These are phyloP conservation scores for Rhynchospora pubera DNA, from an alignment of 176 grass and related monocot species.

Conservation along the genomic window DNA sequence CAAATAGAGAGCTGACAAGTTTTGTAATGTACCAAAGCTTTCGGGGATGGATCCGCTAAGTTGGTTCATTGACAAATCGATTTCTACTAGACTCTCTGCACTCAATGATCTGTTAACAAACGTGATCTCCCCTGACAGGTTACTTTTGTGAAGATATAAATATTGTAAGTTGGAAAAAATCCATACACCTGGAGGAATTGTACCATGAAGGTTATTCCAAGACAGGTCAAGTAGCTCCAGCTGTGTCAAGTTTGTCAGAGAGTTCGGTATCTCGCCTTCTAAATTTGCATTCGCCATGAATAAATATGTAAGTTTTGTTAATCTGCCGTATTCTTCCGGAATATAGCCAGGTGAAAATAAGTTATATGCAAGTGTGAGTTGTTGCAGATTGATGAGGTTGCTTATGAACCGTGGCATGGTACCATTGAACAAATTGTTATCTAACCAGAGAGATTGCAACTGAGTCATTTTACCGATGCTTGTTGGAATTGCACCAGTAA, in stretches of 20 bases:
- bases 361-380: slow-evolving; percentile 21
- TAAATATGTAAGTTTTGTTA: slow-evolving; percentile 20
- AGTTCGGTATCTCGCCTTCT: slow-evolving; percentile 34
- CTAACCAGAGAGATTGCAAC: slow-evolving; percentile 19
- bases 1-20: slow-evolving; percentile 15
- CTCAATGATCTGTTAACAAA: slow-evolving; percentile 19
- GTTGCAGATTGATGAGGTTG: slow-evolving; percentile 30
- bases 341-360: slow-evolving; percentile 13
- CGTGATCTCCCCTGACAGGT: slow-evolving; percentile 20
- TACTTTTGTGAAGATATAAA: slow-evolving; percentile 19
- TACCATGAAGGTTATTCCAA: slow-evolving; percentile 26
- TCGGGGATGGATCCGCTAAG: slow-evolving; percentile 53
- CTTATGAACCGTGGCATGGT: slow-evolving; percentile 39
- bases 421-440: slow-evolving; percentile 31
- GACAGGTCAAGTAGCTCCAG: slow-evolving; percentile 27
- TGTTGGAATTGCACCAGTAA: slow-evolving; percentile 35
- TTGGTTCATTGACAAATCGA: slow-evolving; percentile 44
- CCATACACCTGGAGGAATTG: slow-evolving; percentile 54
- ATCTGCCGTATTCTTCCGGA: slow-evolving; percentile 42
- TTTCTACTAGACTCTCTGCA: not conserved
- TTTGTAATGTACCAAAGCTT: slow-evolving; percentile 37
- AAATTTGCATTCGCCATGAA: slow-evolving; percentile 2
- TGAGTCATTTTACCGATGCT: slow-evolving; percentile 26
- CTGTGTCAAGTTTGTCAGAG: slow-evolving; percentile 11
- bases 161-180: slow-evolving; percentile 20